phyloP scores from a whole-genome alignment of 176 grass and related monocot genomes.

The Aegilops speltoides region DNA sequence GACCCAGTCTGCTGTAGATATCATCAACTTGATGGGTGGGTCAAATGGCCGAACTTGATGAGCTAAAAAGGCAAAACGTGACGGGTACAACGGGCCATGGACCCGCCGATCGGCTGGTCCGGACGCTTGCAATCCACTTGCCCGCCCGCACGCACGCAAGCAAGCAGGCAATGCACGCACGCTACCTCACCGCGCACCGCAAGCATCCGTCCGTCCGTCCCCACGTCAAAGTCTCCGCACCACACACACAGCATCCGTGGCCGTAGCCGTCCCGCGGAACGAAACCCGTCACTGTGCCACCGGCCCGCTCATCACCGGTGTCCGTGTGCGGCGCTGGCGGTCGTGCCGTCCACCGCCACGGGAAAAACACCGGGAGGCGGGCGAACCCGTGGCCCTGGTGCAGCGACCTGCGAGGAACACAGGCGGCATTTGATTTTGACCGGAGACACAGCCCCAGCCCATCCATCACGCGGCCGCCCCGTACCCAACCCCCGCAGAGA shows the following conservation, averaged over 20 bases:
- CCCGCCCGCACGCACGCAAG: too few relatives aligned
- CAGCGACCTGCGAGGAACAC: neutral
- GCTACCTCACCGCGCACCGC: neutral
- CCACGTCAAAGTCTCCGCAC: neutral
- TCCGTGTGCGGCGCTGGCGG: too few relatives aligned
- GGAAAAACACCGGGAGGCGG: neutral
- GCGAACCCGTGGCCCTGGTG: neutral
- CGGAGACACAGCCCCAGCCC: neutral
- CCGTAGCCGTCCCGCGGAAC: neutral
- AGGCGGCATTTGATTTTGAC: slow-evolving; percentile 11
- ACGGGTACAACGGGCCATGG: neutral
- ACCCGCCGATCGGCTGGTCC: too few relatives aligned
- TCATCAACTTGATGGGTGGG: too few relatives aligned
- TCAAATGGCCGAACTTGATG: neutral
- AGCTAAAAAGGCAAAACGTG: neutral
- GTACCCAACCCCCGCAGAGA: neutral
- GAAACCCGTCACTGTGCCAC: neutral
- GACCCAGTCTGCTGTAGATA: neutral
- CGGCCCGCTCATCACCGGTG: too few relatives aligned
- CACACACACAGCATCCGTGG: too few relatives aligned
- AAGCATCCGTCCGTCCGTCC: neutral
- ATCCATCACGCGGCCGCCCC: neutral
- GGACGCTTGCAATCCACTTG: too few relatives aligned
- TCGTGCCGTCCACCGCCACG: neutral
- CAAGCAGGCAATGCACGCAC: neutral